Percentiles rank a stretch among this genome's conserved stretches.
phyloP scores from a whole-genome alignment of 2,329 filamentous ascomycete species.

The Nemania bipapillata region DNA sequence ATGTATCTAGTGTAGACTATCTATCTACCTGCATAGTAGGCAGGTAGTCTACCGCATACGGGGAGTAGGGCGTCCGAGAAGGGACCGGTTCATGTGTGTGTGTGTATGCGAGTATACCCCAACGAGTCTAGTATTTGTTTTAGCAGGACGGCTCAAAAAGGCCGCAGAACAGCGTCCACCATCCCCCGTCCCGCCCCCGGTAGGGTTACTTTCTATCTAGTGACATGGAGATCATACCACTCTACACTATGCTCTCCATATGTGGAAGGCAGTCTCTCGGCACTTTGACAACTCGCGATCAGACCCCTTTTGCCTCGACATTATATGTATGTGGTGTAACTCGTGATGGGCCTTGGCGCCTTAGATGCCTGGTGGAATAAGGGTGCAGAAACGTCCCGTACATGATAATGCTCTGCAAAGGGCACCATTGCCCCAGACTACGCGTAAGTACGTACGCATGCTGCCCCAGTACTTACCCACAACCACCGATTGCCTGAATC shows the following conservation, averaged over 20 bases:
- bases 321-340: not conserved
- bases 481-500: no score
- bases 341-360: not conserved
- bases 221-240: constrained; percentile 14
- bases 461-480: not conserved
- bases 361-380: not conserved
- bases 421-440: not conserved
- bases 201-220: constrained; percentile 1
- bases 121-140: not conserved
- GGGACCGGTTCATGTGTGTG: not conserved
- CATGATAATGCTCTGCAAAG: not conserved
- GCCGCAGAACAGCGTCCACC: not conserved
- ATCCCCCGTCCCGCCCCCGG: no score
- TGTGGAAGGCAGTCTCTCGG: not conserved
- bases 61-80: not conserved
- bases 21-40: no score
- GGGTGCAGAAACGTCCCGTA: not conserved
- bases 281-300: constrained; percentile 9
- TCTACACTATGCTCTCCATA: not conserved
- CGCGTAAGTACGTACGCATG: not conserved
- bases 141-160: constrained; percentile 7
- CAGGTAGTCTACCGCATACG: no score
- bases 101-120: no score
- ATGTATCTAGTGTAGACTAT: no score
- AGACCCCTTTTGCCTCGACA: not conserved